These are phyloP conservation scores for Vitis amurensis DNA, from an alignment of 164 flowering plant genomes.

Conservation along the genomic window DNA sequence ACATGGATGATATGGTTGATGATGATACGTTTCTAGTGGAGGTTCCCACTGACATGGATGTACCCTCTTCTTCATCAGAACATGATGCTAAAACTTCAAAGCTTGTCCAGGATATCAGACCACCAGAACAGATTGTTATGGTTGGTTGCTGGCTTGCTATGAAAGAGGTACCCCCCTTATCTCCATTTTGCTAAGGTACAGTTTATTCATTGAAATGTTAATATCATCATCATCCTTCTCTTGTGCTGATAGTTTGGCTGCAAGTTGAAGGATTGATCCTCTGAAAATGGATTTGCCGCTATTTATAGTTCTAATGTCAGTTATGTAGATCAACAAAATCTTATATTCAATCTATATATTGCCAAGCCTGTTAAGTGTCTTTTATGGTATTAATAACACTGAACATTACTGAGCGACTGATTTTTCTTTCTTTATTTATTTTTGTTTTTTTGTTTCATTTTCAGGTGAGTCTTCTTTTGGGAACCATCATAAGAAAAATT, in stretches of 20 bases:
- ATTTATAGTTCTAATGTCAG: neutral
- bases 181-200: neutral
- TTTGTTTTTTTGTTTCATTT: slow-evolving; percentile 9
- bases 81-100: slow-evolving; percentile 29
- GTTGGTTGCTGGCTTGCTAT: slow-evolving; percentile 99
- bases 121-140: slow-evolving; percentile 86
- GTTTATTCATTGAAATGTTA: slow-evolving; percentile 3
- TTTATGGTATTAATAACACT: neutral
- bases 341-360: neutral
- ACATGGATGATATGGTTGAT: slow-evolving; percentile 69
- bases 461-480: slow-evolving; percentile 96
- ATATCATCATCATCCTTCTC: slow-evolving; percentile 5
- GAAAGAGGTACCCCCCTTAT: slow-evolving; percentile 74
- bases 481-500: slow-evolving; percentile 88
- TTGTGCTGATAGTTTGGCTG: neutral
- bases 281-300: neutral
- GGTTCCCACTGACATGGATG: slow-evolving; percentile 35
- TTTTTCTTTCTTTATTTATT: neutral
- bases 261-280: neutral
- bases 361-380: neutral
- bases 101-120: slow-evolving; percentile 31
- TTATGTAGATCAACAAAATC: neutral
- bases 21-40: slow-evolving; percentile 57
- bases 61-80: slow-evolving; percentile 24
- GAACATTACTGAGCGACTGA: no score